A percentile compares a stretch with the other conserved stretches of the same genome.
These are phyloP conservation scores for Eucalyptus cladocalyx DNA, from an alignment of 345 rosid genomes.

Conservation along the genomic window DNA sequence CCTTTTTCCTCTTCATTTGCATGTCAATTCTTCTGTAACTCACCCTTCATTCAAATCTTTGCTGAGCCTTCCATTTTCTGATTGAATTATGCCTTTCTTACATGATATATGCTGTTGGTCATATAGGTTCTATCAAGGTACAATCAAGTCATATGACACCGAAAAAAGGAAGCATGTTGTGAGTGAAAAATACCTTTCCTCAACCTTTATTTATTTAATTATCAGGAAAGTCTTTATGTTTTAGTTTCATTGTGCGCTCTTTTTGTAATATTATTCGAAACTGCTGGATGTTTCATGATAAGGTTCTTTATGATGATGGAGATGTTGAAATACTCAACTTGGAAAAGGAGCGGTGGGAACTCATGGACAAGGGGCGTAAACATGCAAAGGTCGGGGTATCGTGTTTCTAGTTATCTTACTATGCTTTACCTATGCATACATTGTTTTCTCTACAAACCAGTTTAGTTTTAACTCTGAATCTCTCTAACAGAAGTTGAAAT, in stretches of 20 bases:
- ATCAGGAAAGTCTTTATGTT: background rate
- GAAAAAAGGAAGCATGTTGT: conserved; percentile 83
- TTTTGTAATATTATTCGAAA: background rate
- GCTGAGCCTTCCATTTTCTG: background rate
- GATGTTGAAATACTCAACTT: conserved; percentile 89
- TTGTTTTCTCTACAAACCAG: background rate
- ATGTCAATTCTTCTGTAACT: background rate
- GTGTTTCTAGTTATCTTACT: background rate
- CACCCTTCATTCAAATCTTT: background rate
- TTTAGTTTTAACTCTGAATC: background rate
- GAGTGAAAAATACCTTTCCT: conserved; percentile 2
- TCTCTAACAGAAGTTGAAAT: conserved; percentile 44
- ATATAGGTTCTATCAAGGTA: conserved; percentile 89
- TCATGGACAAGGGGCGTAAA: conserved; percentile 47
- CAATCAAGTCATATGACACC: conserved; percentile 81
- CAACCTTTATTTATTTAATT: background rate
- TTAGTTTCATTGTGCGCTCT: background rate
- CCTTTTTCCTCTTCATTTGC: background rate
- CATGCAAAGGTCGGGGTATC: conserved; percentile 37
- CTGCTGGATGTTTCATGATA: background rate
- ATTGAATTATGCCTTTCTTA: background rate
- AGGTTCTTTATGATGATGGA: conserved; percentile 91
- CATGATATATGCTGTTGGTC: conserved; percentile 4
- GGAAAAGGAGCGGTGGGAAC: conserved; percentile 90
- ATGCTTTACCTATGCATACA: background rate